These are phyloP conservation scores for Talaromyces sp. DNA, from an alignment of 2,329 filamentous ascomycete genomes.

Conservation along the genomic window DNA sequence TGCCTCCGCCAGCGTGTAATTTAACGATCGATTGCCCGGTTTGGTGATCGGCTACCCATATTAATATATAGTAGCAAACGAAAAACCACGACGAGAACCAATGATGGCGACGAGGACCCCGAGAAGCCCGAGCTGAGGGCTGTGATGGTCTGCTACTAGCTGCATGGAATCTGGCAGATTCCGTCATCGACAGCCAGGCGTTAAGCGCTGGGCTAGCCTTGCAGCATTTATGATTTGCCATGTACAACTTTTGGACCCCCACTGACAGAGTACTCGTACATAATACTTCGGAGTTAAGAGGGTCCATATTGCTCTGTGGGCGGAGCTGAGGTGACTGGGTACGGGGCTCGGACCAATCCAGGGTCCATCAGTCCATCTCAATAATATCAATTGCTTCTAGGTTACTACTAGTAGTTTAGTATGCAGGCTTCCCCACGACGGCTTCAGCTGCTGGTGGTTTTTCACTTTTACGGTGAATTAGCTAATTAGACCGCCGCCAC, in stretches of 20 bases:
- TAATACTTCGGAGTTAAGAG: no score
- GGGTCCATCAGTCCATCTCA: background rate
- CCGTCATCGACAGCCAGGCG: background rate
- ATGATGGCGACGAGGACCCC: no score
- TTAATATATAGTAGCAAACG: background rate
- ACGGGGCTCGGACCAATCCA: background rate
- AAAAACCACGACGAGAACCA: background rate
- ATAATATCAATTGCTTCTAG: no score
- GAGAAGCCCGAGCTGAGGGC: background rate
- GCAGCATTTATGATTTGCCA: no score
- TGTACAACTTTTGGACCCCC: no score
- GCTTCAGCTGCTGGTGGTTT: no score
- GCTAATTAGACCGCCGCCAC: background rate
- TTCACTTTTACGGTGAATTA: background rate
- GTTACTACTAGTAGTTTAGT: no score
- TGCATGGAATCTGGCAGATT: background rate
- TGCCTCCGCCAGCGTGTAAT: background rate
- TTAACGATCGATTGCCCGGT: background rate
- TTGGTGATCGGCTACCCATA: background rate
- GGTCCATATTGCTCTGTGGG: background rate
- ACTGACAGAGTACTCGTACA: no score
- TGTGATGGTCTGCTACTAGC: background rate
- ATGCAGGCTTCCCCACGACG: no score
- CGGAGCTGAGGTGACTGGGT: background rate
- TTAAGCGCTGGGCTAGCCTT: background rate